Evolutionary conservation across 345 rosid genomes (phyloP).

Genomic region (Hibiscus trionum): DNA sequence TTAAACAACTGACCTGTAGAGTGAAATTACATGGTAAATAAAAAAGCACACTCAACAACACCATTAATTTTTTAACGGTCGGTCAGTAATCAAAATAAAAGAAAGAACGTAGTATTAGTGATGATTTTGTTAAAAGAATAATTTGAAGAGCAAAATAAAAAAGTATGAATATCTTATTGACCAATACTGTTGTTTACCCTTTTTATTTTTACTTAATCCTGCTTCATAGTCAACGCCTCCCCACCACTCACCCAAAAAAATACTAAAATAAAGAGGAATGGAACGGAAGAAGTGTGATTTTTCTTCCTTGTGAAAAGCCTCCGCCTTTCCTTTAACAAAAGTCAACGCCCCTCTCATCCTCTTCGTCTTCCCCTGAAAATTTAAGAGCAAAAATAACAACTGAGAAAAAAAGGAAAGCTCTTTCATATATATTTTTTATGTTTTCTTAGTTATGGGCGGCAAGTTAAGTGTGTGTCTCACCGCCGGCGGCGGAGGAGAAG

Average conservation of each 20-base stretch:
- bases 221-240: constrained; percentile 36
- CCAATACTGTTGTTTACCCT: no score
- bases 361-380: constrained; percentile 13
- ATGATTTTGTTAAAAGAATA: no score
- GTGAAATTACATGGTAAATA: no score
- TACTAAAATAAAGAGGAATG: background rate
- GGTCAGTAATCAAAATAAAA: no score
- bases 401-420: background rate
- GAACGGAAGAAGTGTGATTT: constrained; percentile 11
- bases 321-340: constrained; percentile 15
- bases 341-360: constrained; percentile 56
- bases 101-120: no score
- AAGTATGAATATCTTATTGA: no score
- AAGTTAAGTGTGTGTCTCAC: constrained; percentile 70
- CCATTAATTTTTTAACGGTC: no score
- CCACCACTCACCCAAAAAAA: background rate
- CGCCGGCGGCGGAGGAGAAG: constrained; percentile 31
- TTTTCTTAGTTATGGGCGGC: constrained; percentile 50
- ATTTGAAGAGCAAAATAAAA: no score
- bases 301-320: constrained; percentile 1
- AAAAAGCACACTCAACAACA: no score
- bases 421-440: no score
- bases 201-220: no score
- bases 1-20: no score
- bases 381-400: background rate